A percentile compares a stretch with the other conserved stretches of the same genome.
These are phyloP conservation scores for Ogataea saltuana DNA, from an alignment of 805 yeast species.

Conservation along the genomic window DNA sequence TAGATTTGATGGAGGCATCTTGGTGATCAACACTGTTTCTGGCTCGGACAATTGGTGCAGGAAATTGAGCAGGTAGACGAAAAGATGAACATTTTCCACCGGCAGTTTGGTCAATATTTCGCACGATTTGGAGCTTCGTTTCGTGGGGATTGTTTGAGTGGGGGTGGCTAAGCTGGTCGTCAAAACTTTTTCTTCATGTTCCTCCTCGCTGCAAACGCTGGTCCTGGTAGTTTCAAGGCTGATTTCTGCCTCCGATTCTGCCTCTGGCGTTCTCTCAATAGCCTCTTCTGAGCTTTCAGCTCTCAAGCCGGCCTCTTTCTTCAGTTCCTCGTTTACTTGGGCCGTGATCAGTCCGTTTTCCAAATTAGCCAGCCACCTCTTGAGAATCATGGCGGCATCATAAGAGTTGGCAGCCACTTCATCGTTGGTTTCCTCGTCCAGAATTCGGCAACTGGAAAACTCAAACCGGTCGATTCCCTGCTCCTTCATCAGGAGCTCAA, in stretches of 20 bases:
- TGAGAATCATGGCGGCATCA: conserved; percentile 39
- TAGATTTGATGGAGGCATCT: conserved; percentile 39
- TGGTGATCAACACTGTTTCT: conserved; percentile 31
- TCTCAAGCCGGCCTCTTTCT: conserved; percentile 17
- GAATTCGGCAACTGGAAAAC: conserved; percentile 17
- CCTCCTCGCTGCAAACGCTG: conserved; percentile 4
- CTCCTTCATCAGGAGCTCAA: conserved; percentile 30
- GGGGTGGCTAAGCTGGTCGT: too few relatives aligned
- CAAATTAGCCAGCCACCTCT: conserved; percentile 37
- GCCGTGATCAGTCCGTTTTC: conserved; percentile 34
- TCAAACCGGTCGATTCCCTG: conserved; percentile 24
- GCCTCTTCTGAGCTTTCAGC: background rate
- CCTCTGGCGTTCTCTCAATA: conserved; percentile 6
- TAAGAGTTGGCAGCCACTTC: conserved; percentile 28
- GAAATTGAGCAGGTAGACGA: conserved; percentile 33
- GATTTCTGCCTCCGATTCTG: conserved; percentile 14
- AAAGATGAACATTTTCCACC: conserved; percentile 33
- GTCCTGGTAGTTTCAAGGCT: conserved; percentile 16
- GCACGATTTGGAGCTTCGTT: conserved; percentile 1
- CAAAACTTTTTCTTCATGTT: too few relatives aligned
- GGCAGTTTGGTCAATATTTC: conserved; percentile 24
- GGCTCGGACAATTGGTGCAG: conserved; percentile 28
- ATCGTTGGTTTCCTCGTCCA: conserved; percentile 19
- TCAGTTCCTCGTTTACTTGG: conserved; percentile 25
- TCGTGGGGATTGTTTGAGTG: background rate